phyloP scores from a whole-genome alignment of 148 eudicot species.

The Cornus kousa region DNA sequence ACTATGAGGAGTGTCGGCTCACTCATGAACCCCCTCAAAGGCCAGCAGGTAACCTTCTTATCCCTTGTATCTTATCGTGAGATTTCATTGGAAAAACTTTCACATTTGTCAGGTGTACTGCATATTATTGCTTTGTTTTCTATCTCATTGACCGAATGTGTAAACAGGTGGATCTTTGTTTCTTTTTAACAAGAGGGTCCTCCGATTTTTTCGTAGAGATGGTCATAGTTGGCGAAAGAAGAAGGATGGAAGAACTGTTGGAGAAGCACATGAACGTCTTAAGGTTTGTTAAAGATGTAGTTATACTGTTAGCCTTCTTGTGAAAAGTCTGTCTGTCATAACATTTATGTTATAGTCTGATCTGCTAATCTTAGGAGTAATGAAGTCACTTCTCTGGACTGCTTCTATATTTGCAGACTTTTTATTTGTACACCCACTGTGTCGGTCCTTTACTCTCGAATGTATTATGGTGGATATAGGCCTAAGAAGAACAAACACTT shows the following conservation, averaged over 20 bases:
- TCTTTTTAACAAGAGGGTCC: conserved; percentile 89
- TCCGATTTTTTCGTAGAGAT: conserved; percentile 82
- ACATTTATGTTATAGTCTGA: not conserved
- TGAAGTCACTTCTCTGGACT: not conserved
- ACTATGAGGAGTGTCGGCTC: conserved; percentile 57
- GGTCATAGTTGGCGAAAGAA: conserved; percentile 90
- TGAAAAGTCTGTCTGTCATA: not conserved
- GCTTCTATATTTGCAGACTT: not conserved
- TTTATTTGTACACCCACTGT: not conserved
- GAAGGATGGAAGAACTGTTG: conserved; percentile 81
- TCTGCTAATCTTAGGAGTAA: not conserved
- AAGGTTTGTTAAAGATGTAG: conserved; percentile 49
- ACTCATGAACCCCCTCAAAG: conserved; percentile 55
- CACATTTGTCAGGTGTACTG: not conserved
- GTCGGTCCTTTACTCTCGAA: not conserved
- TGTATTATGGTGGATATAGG: not conserved
- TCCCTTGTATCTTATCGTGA: not conserved
- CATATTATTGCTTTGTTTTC: conserved; percentile 3
- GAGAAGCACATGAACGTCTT: conserved; percentile 94
- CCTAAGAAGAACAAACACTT: not conserved
- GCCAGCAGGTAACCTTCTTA: conserved; percentile 58
- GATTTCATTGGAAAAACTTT: not conserved
- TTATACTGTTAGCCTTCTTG: not conserved
- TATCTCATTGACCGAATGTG: conserved; percentile 14
- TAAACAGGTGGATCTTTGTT: conserved; percentile 79